A percentile compares a stretch with the other conserved stretches of the same genome.
phyloP scores from a whole-genome alignment of 1,284 basidiomycete genomes.

The Papiliotrema flavescens region DNA sequence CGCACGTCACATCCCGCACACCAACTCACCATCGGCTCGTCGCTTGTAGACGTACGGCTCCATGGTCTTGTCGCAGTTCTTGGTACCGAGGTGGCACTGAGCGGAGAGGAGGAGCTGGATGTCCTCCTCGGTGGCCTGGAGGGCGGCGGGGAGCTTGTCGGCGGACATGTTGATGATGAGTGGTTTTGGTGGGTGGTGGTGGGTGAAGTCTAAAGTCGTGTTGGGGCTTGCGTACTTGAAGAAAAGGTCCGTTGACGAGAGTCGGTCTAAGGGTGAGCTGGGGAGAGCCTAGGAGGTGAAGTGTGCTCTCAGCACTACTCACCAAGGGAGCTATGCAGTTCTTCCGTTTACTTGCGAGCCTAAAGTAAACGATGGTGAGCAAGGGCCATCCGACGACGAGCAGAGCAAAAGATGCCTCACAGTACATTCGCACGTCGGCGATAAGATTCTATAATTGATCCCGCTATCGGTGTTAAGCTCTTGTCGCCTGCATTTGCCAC shows the following conservation, averaged over 20 bases:
- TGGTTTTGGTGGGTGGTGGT: conserved; percentile 11
- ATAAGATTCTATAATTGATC: not conserved
- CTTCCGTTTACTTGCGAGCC: conserved; percentile 16
- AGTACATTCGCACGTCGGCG: not conserved
- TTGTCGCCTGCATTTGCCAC: too few species aligned
- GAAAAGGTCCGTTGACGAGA: conserved; percentile 31
- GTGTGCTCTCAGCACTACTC: not conserved
- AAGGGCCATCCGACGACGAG: not conserved
- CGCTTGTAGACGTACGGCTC: conserved; percentile 97
- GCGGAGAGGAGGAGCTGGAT: conserved; percentile 92
- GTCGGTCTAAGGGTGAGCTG: conserved; percentile 4
- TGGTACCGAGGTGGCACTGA: conserved; percentile 93
- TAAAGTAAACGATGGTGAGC: conserved; percentile 8
- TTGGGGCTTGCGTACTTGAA: conserved; percentile 46
- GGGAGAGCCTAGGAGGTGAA: not conserved
- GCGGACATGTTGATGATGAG: conserved; percentile 33
- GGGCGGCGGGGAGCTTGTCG: conserved; percentile 81
- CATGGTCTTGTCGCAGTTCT: conserved; percentile 99
- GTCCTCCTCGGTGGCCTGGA: conserved; percentile 95
- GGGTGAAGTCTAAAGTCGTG: conserved; percentile 10
- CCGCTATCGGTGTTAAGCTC: conserved; percentile 2
- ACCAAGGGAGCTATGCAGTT: not conserved
- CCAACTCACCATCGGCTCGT: conserved; percentile 76
- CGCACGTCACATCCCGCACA: too few species aligned
- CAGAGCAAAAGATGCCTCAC: not conserved